phyloP scores from a whole-genome alignment of 805 yeast genomes.

The Tetrapisispora iriomotensis region DNA sequence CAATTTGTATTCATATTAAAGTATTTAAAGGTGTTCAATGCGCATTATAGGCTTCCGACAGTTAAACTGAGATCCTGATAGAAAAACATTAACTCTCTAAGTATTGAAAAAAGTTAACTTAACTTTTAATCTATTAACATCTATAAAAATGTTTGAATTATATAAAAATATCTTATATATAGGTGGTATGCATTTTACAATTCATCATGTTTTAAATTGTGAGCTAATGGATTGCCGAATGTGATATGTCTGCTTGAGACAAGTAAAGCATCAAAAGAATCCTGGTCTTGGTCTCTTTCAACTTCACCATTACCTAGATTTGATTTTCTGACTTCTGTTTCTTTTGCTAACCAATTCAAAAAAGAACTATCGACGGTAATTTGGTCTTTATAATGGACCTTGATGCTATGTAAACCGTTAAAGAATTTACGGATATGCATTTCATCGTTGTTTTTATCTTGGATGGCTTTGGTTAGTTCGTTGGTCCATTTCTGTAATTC shows the following conservation, averaged over 20 bases:
- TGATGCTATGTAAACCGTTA: constrained; percentile 30
- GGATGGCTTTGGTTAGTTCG: constrained; percentile 19
- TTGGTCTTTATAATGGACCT: constrained; percentile 21
- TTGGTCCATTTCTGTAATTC: constrained; percentile 21
- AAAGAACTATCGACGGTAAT: constrained; percentile 36
- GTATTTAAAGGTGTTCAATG: too few relatives aligned
- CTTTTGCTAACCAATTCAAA: constrained; percentile 52
- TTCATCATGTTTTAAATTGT: constrained; percentile 40
- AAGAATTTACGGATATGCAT: constrained; percentile 36
- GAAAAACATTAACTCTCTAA: too few relatives aligned
- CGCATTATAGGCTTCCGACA: too few relatives aligned
- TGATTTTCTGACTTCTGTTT: constrained; percentile 29
- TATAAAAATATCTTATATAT: too few relatives aligned
- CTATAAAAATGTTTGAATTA: too few relatives aligned
- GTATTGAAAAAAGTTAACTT: too few relatives aligned
- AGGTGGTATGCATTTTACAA: too few relatives aligned
- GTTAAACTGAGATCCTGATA: too few relatives aligned
- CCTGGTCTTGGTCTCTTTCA: constrained; percentile 27
- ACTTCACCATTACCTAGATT: constrained; percentile 15
- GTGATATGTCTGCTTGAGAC: constrained; percentile 47
- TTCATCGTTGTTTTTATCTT: constrained; percentile 28
- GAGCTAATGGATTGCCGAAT: constrained; percentile 71
- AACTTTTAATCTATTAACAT: too few relatives aligned
- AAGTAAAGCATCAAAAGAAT: constrained; percentile 33
- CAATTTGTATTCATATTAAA: too few relatives aligned